Evolutionary conservation across 495 filamentous ascomycete genomes (phyloP).

Genomic region (Geoglossum glabrum): DNA sequence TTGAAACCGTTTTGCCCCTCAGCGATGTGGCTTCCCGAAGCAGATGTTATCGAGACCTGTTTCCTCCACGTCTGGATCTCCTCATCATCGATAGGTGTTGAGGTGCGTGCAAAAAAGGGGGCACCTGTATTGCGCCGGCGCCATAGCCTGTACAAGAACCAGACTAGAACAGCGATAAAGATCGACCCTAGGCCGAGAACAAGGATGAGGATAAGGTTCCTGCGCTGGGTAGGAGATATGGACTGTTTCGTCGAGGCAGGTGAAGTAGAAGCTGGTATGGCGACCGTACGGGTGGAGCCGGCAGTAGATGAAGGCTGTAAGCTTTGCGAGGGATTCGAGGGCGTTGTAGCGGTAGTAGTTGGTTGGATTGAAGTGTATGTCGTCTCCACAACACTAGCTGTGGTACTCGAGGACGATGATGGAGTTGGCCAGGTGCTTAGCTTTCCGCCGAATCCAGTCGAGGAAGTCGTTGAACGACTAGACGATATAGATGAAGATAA

Average conservation of each 20-base stretch:
- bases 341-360: background rate
- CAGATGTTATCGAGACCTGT: background rate
- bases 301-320: too few species aligned
- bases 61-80: constrained; percentile 2
- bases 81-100: background rate
- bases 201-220: background rate
- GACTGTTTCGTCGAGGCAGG: background rate
- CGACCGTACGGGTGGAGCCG: background rate
- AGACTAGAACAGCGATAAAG: background rate
- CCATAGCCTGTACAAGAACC: background rate
- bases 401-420: background rate
- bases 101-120: background rate
- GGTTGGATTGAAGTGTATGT: background rate
- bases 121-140: background rate
- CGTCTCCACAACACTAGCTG: background rate
- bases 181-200: background rate
- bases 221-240: background rate
- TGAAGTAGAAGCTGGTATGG: background rate
- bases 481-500: background rate
- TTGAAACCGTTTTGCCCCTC: background rate
- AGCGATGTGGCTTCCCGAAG: background rate
- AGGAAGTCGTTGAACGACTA: background rate
- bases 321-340: background rate
- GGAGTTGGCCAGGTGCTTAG: background rate
- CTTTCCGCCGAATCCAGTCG: background rate